These are phyloP conservation scores for Eucalyptus rudis DNA, from an alignment of 345 rosid genomes.

Conservation along the genomic window DNA sequence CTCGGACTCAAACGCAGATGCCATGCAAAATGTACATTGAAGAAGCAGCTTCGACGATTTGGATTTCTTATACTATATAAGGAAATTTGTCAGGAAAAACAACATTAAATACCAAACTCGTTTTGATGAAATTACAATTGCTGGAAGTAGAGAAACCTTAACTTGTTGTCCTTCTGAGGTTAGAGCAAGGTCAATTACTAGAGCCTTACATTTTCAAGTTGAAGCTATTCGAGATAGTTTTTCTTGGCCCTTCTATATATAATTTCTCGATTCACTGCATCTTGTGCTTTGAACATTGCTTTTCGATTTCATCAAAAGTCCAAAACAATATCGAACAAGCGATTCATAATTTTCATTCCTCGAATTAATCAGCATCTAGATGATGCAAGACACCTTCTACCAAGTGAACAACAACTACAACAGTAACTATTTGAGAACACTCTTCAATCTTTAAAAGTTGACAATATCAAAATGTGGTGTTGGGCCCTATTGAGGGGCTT, in stretches of 20 bases:
- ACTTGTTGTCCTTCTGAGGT: not conserved
- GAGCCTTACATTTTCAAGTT: not conserved
- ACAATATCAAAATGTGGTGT: not conserved
- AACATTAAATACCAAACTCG: not conserved
- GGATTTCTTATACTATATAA: not conserved
- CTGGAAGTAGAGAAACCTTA: not conserved
- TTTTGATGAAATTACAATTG: not conserved
- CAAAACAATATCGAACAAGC: not conserved
- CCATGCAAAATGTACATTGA: not conserved
- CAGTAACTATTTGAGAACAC: not conserved
- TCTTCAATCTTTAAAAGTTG: not conserved
- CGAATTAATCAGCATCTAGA: not conserved
- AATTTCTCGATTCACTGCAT: not conserved
- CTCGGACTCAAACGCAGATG: not conserved
- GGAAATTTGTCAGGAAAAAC: not conserved
- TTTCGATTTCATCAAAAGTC: not conserved
- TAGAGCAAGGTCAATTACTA: not conserved
- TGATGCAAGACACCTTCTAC: not conserved
- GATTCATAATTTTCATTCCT: not conserved
- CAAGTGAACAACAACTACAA: not conserved
- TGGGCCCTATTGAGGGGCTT: not conserved
- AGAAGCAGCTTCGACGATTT: not conserved
- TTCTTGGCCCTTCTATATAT: not conserved
- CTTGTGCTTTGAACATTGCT: not conserved
- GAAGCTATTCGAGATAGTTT: not conserved